phyloP scores from a whole-genome alignment of 306 rosid species.

The Medicago ruthenica region DNA sequence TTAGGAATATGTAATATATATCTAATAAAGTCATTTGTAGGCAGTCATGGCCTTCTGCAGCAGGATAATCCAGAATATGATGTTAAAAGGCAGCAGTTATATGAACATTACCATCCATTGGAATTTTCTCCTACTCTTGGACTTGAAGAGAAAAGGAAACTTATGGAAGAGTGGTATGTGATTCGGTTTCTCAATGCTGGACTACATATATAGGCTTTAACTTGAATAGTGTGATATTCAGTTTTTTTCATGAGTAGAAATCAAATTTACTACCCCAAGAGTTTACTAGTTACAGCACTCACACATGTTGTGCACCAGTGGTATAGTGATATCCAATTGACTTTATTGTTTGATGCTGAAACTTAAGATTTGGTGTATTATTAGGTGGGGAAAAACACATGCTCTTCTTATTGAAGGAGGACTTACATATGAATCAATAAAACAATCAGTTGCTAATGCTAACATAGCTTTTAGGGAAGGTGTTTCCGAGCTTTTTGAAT shows the following conservation, averaged over 20 bases:
- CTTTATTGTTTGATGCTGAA: conserved; percentile 26
- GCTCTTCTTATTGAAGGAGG: conserved; percentile 91
- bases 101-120: conserved; percentile 79
- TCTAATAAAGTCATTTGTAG: conserved; percentile 53
- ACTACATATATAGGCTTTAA: conserved; percentile 7
- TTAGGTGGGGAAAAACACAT: conserved; percentile 95
- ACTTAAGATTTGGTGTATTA: conserved; percentile 43
- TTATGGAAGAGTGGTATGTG: conserved; percentile 93
- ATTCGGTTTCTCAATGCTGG: conserved; percentile 35
- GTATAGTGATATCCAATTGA: conserved; percentile 9
- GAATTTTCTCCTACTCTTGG: conserved; percentile 82
- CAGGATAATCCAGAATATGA: conserved; percentile 81
- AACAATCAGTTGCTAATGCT: conserved; percentile 77
- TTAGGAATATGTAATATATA: conserved; percentile 16
- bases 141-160: conserved; percentile 79
- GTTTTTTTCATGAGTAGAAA: background rate
- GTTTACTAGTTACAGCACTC: background rate
- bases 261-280: background rate
- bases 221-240: conserved; percentile 24
- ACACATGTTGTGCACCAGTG: background rate
- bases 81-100: conserved; percentile 69
- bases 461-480: conserved; percentile 93
- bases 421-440: conserved; percentile 70
- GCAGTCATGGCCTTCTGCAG: conserved; percentile 86
- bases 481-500: conserved; percentile 78